Conservation (phyloP, 2,329 filamentous ascomycete genomes). For the Pestalotiopsis sp. region DNA sequence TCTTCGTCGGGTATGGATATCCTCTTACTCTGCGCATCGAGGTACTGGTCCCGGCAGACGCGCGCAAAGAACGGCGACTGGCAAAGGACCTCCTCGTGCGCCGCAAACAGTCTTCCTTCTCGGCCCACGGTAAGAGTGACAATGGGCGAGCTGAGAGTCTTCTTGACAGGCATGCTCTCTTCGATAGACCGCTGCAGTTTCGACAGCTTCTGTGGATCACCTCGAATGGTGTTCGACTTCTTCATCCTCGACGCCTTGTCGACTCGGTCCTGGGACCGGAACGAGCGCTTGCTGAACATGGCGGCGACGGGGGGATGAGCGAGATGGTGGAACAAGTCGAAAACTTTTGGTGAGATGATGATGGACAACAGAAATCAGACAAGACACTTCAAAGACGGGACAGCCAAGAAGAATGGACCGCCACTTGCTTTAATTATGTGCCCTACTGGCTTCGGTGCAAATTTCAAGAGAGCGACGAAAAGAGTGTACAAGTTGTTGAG, state of each 20-base stretch:
- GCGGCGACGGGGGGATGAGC: constrained; percentile 36
- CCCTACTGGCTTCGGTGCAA: constrained; percentile 23
- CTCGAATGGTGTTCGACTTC: constrained; percentile 67
- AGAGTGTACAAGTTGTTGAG: constrained; percentile 41
- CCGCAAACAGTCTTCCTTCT: constrained; percentile 89
- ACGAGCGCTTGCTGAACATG: constrained; percentile 90
- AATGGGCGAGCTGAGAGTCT: constrained; percentile 65
- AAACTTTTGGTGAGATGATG: constrained; percentile 31
- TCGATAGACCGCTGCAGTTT: constrained; percentile 84
- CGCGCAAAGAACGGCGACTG: constrained; percentile 83
- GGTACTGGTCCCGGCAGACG: constrained; percentile 72
- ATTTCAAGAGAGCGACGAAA: constrained; percentile 55
- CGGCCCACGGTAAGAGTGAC: constrained; percentile 82
- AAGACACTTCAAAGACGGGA: constrained; percentile 35
- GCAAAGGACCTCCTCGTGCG: constrained; percentile 88
- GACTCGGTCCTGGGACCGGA: constrained; percentile 81
- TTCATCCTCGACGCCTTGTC: constrained; percentile 86
- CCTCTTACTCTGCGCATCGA: constrained; percentile 76
- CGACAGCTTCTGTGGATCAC: constrained; percentile 72
- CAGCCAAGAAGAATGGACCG: constrained; percentile 14
- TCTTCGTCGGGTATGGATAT: constrained; percentile 76
- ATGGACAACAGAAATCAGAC: constrained; percentile 28
- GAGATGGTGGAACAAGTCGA: constrained; percentile 34
- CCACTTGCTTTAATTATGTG: constrained; percentile 9
- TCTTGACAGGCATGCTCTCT: constrained; percentile 44